Conservation (phyloP, 306 rosid genomes). For the Mimosa pudica region DNA sequence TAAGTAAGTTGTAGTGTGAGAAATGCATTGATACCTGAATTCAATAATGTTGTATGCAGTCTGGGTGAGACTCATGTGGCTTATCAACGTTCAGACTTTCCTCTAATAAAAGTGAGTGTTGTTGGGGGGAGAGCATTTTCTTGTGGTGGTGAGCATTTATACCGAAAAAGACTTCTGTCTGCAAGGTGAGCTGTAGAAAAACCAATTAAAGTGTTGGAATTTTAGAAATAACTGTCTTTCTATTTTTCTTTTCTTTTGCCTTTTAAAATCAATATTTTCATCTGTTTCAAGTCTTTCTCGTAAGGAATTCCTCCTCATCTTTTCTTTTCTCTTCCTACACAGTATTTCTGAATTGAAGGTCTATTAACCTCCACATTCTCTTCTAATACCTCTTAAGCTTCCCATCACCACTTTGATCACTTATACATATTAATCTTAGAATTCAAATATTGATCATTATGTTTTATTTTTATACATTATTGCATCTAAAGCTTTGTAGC, state of each 20-base stretch:
- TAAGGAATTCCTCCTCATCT: background rate
- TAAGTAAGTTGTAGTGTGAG: constrained; percentile 16
- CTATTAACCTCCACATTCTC: constrained; percentile 25
- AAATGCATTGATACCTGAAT: constrained; percentile 39
- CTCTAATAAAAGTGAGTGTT: constrained; percentile 67
- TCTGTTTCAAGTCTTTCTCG: background rate
- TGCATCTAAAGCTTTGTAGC: background rate
- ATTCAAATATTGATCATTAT: background rate
- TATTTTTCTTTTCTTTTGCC: background rate
- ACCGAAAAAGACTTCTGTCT: constrained; percentile 61
- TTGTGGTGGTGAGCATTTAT: constrained; percentile 64
- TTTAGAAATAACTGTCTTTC: constrained; percentile 12
- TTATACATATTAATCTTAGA: background rate
- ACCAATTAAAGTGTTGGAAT: constrained; percentile 19
- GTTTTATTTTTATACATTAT: background rate
- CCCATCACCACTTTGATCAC: constrained; percentile 21
- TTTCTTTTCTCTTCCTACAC: background rate
- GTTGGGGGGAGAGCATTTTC: constrained; percentile 97
- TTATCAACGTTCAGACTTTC: constrained; percentile 72
- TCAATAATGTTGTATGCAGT: constrained; percentile 52
- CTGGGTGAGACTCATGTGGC: constrained; percentile 84
- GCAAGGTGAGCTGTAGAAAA: constrained; percentile 61
- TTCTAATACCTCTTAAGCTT: constrained; percentile 19
- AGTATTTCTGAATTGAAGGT: constrained; percentile 1
- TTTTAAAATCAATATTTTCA: background rate